Conservation (phyloP, 225 moss, liverwort and hornwort genomes). For the Rhytidiadelphus loreus region DNA sequence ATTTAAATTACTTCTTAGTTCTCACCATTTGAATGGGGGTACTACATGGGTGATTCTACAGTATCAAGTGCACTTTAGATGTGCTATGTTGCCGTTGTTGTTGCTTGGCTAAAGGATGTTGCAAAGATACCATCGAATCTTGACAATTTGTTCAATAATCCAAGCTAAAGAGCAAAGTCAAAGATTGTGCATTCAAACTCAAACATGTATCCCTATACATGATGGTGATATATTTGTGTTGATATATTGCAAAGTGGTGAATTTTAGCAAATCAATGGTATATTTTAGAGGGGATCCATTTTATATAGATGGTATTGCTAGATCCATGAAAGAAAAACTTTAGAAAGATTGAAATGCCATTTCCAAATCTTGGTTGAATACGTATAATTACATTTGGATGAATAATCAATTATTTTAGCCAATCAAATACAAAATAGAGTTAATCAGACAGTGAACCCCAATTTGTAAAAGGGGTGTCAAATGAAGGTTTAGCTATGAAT, state of each 20-base stretch:
- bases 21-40: not conserved
- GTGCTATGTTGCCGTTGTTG: not conserved
- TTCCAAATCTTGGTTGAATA: not conserved
- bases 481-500: too few species aligned
- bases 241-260: not conserved
- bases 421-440: not conserved
- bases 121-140: not conserved
- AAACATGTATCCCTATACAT: not conserved
- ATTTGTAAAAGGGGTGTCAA: too few species aligned
- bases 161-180: not conserved
- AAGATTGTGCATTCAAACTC: not conserved
- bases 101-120: not conserved
- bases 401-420: not conserved
- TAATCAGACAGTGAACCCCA: too few species aligned
- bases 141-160: not conserved
- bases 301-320: fast-evolving
- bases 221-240: too few species aligned
- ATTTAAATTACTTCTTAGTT: not conserved
- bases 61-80: not conserved
- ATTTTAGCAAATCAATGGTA: not conserved
- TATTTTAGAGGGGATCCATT: not conserved
- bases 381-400: not conserved
- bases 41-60: not conserved
- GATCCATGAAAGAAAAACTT: not conserved
- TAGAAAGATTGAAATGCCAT: fast-evolving